Evolutionary conservation across 2,329 filamentous ascomycete species (phyloP), one percentile per base, ranked within the genome.

Genomic region (Trichoderma polysporum): DNA sequence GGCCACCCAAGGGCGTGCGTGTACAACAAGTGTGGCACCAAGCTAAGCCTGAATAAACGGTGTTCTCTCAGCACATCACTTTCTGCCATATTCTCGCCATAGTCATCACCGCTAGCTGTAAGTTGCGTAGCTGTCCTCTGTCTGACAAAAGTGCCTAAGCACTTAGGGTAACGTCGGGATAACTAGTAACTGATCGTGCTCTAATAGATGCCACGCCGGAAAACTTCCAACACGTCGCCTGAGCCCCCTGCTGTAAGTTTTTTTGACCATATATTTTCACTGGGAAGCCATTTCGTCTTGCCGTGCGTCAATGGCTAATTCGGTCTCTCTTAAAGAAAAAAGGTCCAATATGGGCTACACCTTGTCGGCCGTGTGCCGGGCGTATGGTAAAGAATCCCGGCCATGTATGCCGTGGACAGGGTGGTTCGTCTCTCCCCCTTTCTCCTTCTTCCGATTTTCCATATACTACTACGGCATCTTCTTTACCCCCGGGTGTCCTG

Each of bases 341-440:
- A 12, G 67, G 67, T 13, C 67, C 67, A 10, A 50, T 68, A 3
- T 68, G 67, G 67, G 49, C 67, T 31, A 68, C 67, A 8, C 67
- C 67, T 52, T 68, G 67, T 53, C 67, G 67, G 22, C 67, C 63
- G n/a, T 68, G 67, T 25, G 63, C 67, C 17, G 67, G 67, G 8
- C 64, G 67, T 33, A 68, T 68, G 67, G 33, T 68, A 3, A 66
- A 66, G 57, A 68, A 66, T 53, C 67, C 67, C 50, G 67, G 67
- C 17, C 67, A 68, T 57, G 17, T 68, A 13, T 68, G 67, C 37
- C 67, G 67, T 35, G 67, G 67, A 47, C 67, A 68, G 33, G 67
- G 67, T 41, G 67, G 67, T 68, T 41, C 35, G 67, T 68, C 33
- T 19, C 35, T 53, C 33, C 10, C 47, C 25, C 33, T 8, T 31